These are phyloP conservation scores for Cyclotella choctawhatcheeana DNA, from an alignment of 108 stramenopile species.

Conservation along the genomic window DNA sequence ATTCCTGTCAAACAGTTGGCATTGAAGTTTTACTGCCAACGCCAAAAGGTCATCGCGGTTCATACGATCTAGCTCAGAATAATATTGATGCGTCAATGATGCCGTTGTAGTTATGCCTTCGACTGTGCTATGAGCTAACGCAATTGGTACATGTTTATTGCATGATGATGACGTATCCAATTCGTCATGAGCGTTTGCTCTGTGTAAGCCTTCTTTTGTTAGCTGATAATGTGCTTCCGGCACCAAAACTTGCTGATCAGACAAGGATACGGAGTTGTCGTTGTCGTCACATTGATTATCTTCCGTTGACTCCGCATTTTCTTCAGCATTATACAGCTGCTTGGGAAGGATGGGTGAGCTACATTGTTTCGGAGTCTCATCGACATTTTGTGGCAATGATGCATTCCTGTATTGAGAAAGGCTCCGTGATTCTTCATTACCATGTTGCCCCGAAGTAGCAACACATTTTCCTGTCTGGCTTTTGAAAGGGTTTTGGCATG, in stretches of 20 bases:
- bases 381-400: too few relatives aligned
- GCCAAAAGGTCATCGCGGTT: background rate
- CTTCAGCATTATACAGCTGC: background rate
- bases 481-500: too few relatives aligned
- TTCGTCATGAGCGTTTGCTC: background rate
- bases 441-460: too few relatives aligned
- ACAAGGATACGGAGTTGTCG: background rate
- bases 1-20: background rate
- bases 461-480: too few relatives aligned
- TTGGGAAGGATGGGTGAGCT: slow-evolving; percentile 10
- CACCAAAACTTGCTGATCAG: background rate
- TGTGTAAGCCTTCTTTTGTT: background rate
- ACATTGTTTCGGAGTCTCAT: background rate
- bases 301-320: background rate
- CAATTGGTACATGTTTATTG: background rate
- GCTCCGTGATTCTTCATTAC: too few relatives aligned
- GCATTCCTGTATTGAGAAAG: too few relatives aligned
- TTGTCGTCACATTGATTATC: background rate
- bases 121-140: background rate
- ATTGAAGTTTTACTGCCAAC: background rate
- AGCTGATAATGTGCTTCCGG: background rate
- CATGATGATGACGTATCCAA: background rate
- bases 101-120: background rate
- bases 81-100: background rate
- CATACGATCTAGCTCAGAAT: background rate